Evolutionary conservation across 805 yeast genomes (phyloP).

Genomic region (Candida orba): DNA sequence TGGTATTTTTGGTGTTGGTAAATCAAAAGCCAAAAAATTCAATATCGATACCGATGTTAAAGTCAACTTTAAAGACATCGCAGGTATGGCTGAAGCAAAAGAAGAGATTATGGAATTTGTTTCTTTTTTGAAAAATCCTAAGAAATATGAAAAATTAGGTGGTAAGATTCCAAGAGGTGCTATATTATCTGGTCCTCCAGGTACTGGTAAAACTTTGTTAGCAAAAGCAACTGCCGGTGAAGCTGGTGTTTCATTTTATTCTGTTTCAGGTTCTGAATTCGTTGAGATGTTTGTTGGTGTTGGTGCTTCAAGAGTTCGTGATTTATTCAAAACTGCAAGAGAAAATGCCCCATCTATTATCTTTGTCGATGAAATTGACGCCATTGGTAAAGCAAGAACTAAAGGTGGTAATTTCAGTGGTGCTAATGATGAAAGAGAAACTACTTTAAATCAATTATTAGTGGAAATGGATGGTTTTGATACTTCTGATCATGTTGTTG

Average conservation of each 20-base stretch:
- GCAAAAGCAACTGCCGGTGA: slow-evolving; percentile 99
- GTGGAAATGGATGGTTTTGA: slow-evolving; percentile 99
- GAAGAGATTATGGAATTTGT: slow-evolving; percentile 98
- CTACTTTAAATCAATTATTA: slow-evolving; percentile 87
- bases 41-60: slow-evolving; percentile 89
- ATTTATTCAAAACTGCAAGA: slow-evolving; percentile 85
- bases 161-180: slow-evolving; percentile 99
- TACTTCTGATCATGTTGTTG: slow-evolving; percentile 87
- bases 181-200: slow-evolving; percentile 95
- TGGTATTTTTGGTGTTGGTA: slow-evolving; percentile 85
- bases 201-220: slow-evolving; percentile 95
- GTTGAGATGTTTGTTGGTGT: slow-evolving; percentile 99
- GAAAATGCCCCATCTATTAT: slow-evolving; percentile 91
- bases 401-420: slow-evolving; percentile 59
- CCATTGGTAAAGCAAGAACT: slow-evolving; percentile 93
- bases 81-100: slow-evolving; percentile 96
- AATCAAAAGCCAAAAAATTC: slow-evolving; percentile 84
- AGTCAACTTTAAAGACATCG: slow-evolving; percentile 87
- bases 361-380: slow-evolving; percentile 98
- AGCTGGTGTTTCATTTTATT: slow-evolving; percentile 94
- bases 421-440: slow-evolving; percentile 94
- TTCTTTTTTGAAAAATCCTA: slow-evolving; percentile 82
- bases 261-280: slow-evolving; percentile 96
- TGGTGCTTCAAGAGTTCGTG: slow-evolving; percentile 97
- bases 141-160: slow-evolving; percentile 84